Evolutionary conservation across 2,329 filamentous ascomycete genomes (phyloP).

Genomic region (Aspergillus sojae): DNA sequence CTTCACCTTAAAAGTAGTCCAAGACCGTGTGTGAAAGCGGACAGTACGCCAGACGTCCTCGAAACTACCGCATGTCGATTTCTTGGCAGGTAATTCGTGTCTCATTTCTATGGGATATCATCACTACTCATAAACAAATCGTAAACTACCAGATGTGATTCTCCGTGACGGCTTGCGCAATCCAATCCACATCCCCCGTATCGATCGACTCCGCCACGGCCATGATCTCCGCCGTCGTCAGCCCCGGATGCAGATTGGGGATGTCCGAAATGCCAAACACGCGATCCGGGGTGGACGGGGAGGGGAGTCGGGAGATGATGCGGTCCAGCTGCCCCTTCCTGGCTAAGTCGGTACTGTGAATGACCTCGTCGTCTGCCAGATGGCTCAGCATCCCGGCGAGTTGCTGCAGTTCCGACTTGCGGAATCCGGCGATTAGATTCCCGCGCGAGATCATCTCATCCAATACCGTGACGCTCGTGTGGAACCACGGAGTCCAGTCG

Average conservation of each 20-base stretch:
- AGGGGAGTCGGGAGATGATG: not conserved
- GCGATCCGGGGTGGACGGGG: conserved; percentile 2
- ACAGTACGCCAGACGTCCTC: too few relatives aligned
- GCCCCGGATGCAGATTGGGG: conserved; percentile 34
- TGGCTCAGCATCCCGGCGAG: conserved; percentile 37
- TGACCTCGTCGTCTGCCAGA: conserved; percentile 18
- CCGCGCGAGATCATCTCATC: conserved; percentile 52
- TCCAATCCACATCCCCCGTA: conserved; percentile 48
- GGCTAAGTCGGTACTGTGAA: not conserved
- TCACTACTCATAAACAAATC: not conserved
- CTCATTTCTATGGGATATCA: not conserved
- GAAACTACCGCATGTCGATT: not conserved
- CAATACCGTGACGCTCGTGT: conserved; percentile 48
- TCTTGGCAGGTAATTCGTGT: not conserved
- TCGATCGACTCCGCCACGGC: conserved; percentile 54
- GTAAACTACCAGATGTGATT: conserved; percentile 46
- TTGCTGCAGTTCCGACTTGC: conserved; percentile 50
- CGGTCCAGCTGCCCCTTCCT: not conserved
- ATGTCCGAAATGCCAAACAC: conserved; percentile 11
- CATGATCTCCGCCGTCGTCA: conserved; percentile 52
- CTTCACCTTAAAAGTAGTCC: too few relatives aligned
- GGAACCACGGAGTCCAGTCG: conserved; percentile 40
- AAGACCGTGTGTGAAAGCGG: too few relatives aligned
- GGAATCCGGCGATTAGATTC: conserved; percentile 50
- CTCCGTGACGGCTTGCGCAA: conserved; percentile 51